These are phyloP conservation scores for Phanerodontia chrysosporium DNA, from an alignment of 768 basidiomycete species.

Conservation along the genomic window DNA sequence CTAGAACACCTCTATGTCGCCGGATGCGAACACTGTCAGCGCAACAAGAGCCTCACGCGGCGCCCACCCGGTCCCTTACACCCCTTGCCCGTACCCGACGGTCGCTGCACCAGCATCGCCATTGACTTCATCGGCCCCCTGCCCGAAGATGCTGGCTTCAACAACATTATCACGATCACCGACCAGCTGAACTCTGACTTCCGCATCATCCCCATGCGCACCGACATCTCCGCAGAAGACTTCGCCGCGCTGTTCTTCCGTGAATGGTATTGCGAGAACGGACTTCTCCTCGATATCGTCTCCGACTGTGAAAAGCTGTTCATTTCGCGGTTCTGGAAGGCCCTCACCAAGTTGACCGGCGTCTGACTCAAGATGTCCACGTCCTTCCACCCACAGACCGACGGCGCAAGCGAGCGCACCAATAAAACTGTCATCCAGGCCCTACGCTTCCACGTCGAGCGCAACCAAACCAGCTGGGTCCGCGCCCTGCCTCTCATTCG, in stretches of 20 bases:
- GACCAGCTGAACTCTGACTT: slow-evolving; percentile 15
- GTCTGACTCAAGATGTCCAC: slow-evolving; percentile 29
- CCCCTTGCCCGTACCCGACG: slow-evolving; percentile 17
- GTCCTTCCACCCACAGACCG: slow-evolving; percentile 34
- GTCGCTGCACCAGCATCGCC: slow-evolving; percentile 15
- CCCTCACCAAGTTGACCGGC: slow-evolving; percentile 23
- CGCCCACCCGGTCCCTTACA: slow-evolving; percentile 20
- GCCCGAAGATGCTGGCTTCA: slow-evolving; percentile 20
- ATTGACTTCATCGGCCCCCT: slow-evolving; percentile 31
- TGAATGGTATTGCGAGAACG: slow-evolving; percentile 25
- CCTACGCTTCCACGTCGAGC: slow-evolving; percentile 18
- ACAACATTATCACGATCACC: slow-evolving; percentile 24
- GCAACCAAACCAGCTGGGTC: slow-evolving; percentile 18
- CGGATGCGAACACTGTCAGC: slow-evolving; percentile 27
- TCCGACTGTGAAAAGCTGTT: slow-evolving; percentile 31
- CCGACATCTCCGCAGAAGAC: slow-evolving; percentile 9
- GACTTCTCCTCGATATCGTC: slow-evolving; percentile 16
- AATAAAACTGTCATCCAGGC: slow-evolving; percentile 25
- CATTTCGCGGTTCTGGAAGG: slow-evolving; percentile 31
- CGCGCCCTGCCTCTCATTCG: slow-evolving; percentile 15
- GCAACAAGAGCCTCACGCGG: slow-evolving; percentile 29
- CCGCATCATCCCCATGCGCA: slow-evolving; percentile 5
- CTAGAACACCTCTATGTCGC: slow-evolving; percentile 29
- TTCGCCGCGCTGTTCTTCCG: slow-evolving; percentile 22
- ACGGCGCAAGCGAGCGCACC: slow-evolving; percentile 29